Percentiles rank a stretch among this genome's conserved stretches.
Conservation (phyloP, 768 basidiomycete genomes). For the Podaxis sp. region DNA sequence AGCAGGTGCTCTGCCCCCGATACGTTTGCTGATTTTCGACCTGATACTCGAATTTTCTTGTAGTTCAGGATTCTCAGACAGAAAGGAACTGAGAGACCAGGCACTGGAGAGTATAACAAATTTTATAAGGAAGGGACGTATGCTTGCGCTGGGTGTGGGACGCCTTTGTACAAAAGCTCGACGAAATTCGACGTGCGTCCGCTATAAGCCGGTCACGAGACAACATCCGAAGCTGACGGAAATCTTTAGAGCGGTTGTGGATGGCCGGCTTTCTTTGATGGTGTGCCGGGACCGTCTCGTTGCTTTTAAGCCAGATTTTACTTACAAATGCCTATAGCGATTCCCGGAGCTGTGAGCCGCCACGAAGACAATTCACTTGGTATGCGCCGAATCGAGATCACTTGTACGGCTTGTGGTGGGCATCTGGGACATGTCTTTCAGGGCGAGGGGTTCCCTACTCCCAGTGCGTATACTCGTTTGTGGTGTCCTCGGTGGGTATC, state of each 20-base stretch:
- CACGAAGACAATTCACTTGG: conserved; percentile 71
- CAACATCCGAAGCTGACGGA: too few relatives aligned
- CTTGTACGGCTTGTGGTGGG: conserved; percentile 86
- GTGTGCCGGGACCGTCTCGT: conserved; percentile 28
- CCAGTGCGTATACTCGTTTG: conserved; percentile 42
- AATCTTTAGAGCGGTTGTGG: conserved; percentile 74
- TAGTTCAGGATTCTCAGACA: conserved; percentile 84
- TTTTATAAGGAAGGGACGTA: conserved; percentile 67
- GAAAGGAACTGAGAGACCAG: conserved; percentile 83
- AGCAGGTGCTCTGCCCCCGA: conserved; percentile 57
- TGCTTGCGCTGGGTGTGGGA: conserved; percentile 73
- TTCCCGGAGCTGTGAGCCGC: conserved; percentile 83
- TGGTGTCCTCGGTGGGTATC: neutral
- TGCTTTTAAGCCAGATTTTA: too few relatives aligned
- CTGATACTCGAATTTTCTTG: neutral
- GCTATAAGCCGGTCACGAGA: neutral
- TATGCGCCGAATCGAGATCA: conserved; percentile 80
- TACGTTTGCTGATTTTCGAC: neutral
- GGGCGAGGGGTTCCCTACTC: conserved; percentile 80
- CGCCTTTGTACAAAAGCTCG: conserved; percentile 82
- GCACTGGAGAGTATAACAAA: conserved; percentile 81
- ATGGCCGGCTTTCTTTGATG: conserved; percentile 98
- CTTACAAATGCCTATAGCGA: conserved; percentile 42
- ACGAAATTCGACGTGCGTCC: conserved; percentile 79
- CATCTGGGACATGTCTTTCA: conserved; percentile 97